Percentiles rank a stretch among this genome's conserved stretches.
Evolutionary conservation across 345 rosid species (phyloP).

Genomic region (Hibiscus tridactylites): DNA sequence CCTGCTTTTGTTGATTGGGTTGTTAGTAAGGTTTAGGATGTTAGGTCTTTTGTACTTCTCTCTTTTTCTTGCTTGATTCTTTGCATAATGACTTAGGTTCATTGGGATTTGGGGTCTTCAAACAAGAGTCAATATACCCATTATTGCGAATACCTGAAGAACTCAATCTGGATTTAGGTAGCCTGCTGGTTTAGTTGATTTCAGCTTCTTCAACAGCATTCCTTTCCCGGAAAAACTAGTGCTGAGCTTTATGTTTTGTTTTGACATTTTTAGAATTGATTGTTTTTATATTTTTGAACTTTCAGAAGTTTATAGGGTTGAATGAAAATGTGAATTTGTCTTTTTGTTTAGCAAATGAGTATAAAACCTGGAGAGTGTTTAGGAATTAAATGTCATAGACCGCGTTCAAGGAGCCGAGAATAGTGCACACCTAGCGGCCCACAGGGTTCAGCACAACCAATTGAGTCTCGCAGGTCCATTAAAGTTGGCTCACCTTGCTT

Average conservation of each 20-base stretch:
- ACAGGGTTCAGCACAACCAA: neutral
- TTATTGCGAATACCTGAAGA: slow-evolving; percentile 43
- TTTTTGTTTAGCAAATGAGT: neutral
- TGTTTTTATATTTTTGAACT: neutral
- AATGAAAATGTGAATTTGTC: neutral
- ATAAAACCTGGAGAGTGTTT: neutral
- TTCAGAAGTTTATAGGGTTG: neutral
- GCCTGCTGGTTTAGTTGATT: slow-evolving; percentile 46
- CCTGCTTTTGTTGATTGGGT: neutral
- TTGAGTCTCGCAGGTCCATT: no score
- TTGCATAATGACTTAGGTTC: slow-evolving; percentile 10
- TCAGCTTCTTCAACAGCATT: slow-evolving; percentile 59
- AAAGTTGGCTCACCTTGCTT: no score
- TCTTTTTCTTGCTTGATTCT: neutral
- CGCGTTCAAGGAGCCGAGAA: no score
- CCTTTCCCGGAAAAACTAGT: slow-evolving; percentile 37
- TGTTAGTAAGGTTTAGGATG: neutral
- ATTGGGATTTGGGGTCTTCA: slow-evolving; percentile 25
- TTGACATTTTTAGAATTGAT: neutral
- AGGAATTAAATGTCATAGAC: no score
- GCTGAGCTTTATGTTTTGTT: neutral
- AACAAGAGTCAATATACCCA: slow-evolving; percentile 35
- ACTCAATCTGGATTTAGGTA: slow-evolving; percentile 59
- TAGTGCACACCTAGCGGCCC: neutral
- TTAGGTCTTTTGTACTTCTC: neutral